Evolutionary conservation across 768 basidiomycete species (phyloP).

Genomic region (Tulasnella sp.): DNA sequence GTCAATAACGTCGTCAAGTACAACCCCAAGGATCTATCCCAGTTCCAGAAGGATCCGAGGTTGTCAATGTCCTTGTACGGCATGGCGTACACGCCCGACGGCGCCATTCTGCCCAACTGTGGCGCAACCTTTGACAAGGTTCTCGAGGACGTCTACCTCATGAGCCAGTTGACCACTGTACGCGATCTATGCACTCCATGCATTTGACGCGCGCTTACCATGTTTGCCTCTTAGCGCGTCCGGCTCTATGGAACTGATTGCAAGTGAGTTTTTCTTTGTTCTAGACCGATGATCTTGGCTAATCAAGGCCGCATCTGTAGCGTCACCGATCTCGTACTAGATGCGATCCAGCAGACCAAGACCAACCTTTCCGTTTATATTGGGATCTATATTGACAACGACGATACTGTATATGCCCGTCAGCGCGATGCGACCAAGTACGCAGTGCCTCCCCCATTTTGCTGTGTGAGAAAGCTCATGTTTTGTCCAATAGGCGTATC

Average conservation of each 20-base stretch:
- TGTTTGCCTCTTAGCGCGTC: constrained; percentile 34
- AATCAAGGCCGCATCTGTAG: constrained; percentile 26
- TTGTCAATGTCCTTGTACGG: constrained; percentile 72
- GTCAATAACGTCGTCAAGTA: constrained; percentile 27
- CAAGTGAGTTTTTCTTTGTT: constrained; percentile 63
- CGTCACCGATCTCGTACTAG: constrained; percentile 39
- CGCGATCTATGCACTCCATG: constrained; percentile 10
- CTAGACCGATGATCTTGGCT: constrained; percentile 24
- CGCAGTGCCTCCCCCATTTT: constrained; percentile 30
- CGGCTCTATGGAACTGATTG: constrained; percentile 83
- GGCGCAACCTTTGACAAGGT: constrained; percentile 36
- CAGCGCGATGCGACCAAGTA: constrained; percentile 56
- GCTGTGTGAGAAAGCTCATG: too few relatives aligned
- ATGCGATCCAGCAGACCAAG: constrained; percentile 83
- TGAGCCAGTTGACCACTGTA: constrained; percentile 71
- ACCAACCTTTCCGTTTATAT: constrained; percentile 72
- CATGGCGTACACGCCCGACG: constrained; percentile 72
- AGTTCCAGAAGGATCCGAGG: constrained; percentile 54
- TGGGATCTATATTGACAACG: constrained; percentile 50
- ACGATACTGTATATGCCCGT: constrained; percentile 52
- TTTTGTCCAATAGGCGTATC: background rate
- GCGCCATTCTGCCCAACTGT: constrained; percentile 59
- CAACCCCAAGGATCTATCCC: constrained; percentile 58
- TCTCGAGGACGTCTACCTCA: constrained; percentile 31
- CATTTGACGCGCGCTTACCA: background rate